Base-by-base conservation (phyloP, 768 basidiomycete species). In the Sistotremastrum suecicum region DNA sequence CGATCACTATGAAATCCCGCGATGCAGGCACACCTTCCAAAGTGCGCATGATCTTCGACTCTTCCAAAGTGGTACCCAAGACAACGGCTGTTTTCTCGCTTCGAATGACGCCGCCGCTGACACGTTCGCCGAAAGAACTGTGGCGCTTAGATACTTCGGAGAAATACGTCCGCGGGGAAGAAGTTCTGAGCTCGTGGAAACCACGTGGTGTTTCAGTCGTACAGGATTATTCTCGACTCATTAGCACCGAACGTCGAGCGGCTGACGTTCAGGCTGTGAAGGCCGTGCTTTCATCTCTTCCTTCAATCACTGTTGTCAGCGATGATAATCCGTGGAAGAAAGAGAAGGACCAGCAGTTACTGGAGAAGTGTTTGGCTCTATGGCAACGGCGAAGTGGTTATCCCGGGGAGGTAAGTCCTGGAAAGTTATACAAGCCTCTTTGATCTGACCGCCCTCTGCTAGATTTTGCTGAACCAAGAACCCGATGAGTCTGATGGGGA, bases 111-210 rank as follows among this genome's bases (percentile, higher is more conserved):
- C 91, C 94, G 8, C 83, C 87, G 10, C 65, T 87, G 50, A 89
- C 87, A 12, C 78, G 88, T 39, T 90, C 84, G 1, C 75, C 88
- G 2, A 78, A 78, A 58, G 91, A 97, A 51, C 68, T 99, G 9
- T 97, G 94, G 95, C 70, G 91, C 37, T 68, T 98, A 43, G 90
- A 99, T 64, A 97, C 94, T 1, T 80, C 86, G 31, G 84, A 87
- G 63, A 92, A 90, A 60, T 97, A 92, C 62, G 91, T 99, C 0
- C 74, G 81, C 39, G 94, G 94, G 5, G 92, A 98, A 59, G 92
- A 97, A 55, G 62, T 70, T 3, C 69, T 98, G 31, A 78, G 73
- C 5, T 61, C 70, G 12, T 98, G 94, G 92, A 83, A 78, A 53
- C 80, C 92, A 39, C 74, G 92, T 39, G 88, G 92, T 6, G 72